Base-by-base conservation (phyloP, 1,139 yeast species). In the Protomyces lactucae-debilis region DNA sequence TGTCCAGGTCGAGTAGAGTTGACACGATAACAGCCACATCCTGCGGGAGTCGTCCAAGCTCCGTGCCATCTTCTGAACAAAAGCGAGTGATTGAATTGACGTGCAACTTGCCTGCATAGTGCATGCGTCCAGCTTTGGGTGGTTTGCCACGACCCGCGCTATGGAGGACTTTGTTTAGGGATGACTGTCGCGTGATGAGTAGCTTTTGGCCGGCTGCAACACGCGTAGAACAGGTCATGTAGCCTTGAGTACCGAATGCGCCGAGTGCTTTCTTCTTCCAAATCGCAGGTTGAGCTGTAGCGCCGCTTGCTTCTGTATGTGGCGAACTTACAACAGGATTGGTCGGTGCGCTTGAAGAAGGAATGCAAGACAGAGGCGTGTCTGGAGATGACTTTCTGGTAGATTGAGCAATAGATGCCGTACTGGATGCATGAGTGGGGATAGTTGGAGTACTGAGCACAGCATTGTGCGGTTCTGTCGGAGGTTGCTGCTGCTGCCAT, bases 201-300 rank as follows among this genome's bases (percentile, higher is more conserved):
- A 82, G 72, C 81, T 83, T 61, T 78, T 72, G 5, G 86, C 75
- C 0, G 85, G 81, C 55, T 77, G 77, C 52, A 79, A 70, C 0
- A 88, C 86, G 0, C 95, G 89, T 59, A 96, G 77, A 0, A 96
- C 89, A 9, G 95, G 63, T 59, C 35, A 59, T 91, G 88, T 92
- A 87, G 1, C 90, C 92, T 63, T 84, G 85, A 0, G 87, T 83
- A 67, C 85, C 86, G 35, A 89, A 71, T 0, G 90, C 80, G 0
- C 97, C 97, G 28, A 90, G 78, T 70, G 79, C 86, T 40, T 80
- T 73, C 59, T 66, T 61, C 12, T 57, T 55, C 76, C 75, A 73
- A 52, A 75, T 71, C 28, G 25, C 39, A 2, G 52, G 39, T 8
- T 23, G 39, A 21, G 14, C 18, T 18, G n/a, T 35, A 6, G 46